Evolutionary conservation across 768 basidiomycete species (phyloP), one percentile per base, ranked within the genome.

Genomic region (Phylloporus rhodoxanthus): DNA sequence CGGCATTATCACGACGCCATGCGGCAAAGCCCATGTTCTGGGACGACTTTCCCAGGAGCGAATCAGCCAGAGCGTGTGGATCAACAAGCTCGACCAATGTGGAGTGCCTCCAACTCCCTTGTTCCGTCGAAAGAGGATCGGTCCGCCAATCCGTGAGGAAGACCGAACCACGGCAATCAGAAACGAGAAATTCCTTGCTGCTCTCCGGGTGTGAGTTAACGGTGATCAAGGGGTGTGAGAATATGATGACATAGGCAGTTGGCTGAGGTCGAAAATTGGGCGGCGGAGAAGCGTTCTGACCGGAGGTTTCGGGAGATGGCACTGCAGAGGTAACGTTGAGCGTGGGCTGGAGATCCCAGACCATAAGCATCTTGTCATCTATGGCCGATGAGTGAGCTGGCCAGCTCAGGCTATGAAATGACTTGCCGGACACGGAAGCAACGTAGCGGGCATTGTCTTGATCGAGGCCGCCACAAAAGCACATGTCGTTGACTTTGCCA

Each of bases 311-410:
- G 38, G 72, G 65, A 57, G 50, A 62, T 19, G 68, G 65, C 13
- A 57, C 55, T 19, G 56, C 59, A 11, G 80, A 74, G 30, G 72
- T 64, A 37, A 76, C 70, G 47, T 77, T 68, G 40, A 75, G 47
- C 30, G 71, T 61, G 0, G 88, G 87, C 57, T 77, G 71, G n/a
- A 91, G 75, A 66, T 91, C 87, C 89, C 89, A 91, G 7, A 91
- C 80, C 80, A 89, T 85, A 33, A 89, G 76, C 77, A 85, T 84
- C 62, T 81, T 86, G 68, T 91, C 89, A 57, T 89, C 87, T 87
- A 53, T 6, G 36, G 29, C 41, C 32, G 14, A 36, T 54, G 39
- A 55, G 48, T 21, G 45, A 30, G 23, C 21, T 2, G 52, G 23
- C 26, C 11, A 20, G 25, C 14, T 40, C 21, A 47, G 26, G 36